Base-by-base conservation (phyloP, 2,329 filamentous ascomycete species). In the Aureobasidium sp. region DNA sequence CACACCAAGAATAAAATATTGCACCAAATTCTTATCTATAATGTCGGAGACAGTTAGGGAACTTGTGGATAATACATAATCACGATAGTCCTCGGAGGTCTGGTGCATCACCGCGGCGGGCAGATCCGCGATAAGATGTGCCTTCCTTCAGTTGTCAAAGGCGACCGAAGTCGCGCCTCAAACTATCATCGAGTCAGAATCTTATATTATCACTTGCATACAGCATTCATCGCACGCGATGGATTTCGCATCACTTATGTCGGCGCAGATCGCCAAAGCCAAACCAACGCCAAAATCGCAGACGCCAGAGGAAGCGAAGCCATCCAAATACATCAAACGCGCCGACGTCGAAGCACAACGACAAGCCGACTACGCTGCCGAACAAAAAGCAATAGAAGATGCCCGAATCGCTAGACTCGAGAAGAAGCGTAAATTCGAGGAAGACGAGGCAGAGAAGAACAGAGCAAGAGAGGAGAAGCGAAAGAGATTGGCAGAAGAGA, bases 211-310 rank as follows among this genome's bases (percentile, higher is more conserved):
- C 41, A 7, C 12, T 43, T 26, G 9, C 2, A 37, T 44, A 59
- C 62, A 56, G 65, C 41, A 26, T 39, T 15, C 20, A 53, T 32
- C n/a, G n/a, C 13, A 43, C 72, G 80, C 65, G 67, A 99, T 99
- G 94, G 92, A 99, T 76, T 99, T 99, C 79, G 92, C 92, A 65
- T 85, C 91, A 39, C 80, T 99, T 52, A 96, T 99, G 90, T 86
- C 89, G 70, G 89, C 91, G 72, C 92, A 96, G 76, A 94, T 99
- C 71, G 85, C 89, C 70, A 95, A 94, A 75, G 82, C 87, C 68
- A 90, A 90, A 74, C 77, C 82, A 61, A 67, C 76, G 46, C 67
- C 76, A 46, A 68, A 77, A 59, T 66, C 75, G 26, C 65, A 71
- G 52, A 56, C 72, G 27, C 65, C 69, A 29, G 68, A 72, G 32